These are phyloP conservation scores for Nitzschia sp. DNA, from an alignment of 108 stramenopile genomes.

Conservation along the genomic window DNA sequence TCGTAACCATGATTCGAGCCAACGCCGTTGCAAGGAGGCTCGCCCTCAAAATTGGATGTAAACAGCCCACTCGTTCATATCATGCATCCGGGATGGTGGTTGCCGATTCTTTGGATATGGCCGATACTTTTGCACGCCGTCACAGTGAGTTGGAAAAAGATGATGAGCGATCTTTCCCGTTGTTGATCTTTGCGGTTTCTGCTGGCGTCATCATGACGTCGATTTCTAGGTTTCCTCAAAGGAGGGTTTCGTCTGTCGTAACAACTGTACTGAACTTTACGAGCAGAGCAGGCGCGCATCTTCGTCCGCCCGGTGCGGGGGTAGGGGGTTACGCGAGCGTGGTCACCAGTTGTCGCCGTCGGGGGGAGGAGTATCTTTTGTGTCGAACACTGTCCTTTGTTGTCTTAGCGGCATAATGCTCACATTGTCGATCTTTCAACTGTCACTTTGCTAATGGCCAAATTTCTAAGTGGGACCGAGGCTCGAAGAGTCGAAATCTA, in stretches of 20 bases:
- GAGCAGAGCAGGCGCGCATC: neutral
- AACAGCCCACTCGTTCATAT: constrained; percentile 23
- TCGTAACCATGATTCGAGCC: constrained; percentile 24
- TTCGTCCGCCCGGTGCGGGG: neutral
- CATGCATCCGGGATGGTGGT: constrained; percentile 39
- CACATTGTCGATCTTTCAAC: neutral
- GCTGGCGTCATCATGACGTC: constrained; percentile 1
- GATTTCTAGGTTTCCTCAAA: neutral
- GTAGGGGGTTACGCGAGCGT: too few relatives aligned
- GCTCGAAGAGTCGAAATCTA: constrained; percentile 71
- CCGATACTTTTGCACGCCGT: constrained; percentile 80
- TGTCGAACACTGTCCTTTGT: too few relatives aligned
- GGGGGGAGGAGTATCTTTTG: too few relatives aligned
- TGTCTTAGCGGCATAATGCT: too few relatives aligned
- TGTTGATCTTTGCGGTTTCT: neutral
- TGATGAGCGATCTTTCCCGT: neutral
- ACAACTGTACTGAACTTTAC: neutral
- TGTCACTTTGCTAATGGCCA: neutral
- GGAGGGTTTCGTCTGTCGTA: neutral
- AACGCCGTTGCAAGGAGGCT: neutral
- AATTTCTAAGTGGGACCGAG: constrained; percentile 81
- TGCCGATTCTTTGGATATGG: constrained; percentile 79
- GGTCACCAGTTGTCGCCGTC: too few relatives aligned
- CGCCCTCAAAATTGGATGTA: neutral
- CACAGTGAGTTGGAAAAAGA: constrained; percentile 60